Evolutionary conservation across 2,329 filamentous ascomycete genomes (phyloP).

Genomic region (Phaeosphaeria sp.): DNA sequence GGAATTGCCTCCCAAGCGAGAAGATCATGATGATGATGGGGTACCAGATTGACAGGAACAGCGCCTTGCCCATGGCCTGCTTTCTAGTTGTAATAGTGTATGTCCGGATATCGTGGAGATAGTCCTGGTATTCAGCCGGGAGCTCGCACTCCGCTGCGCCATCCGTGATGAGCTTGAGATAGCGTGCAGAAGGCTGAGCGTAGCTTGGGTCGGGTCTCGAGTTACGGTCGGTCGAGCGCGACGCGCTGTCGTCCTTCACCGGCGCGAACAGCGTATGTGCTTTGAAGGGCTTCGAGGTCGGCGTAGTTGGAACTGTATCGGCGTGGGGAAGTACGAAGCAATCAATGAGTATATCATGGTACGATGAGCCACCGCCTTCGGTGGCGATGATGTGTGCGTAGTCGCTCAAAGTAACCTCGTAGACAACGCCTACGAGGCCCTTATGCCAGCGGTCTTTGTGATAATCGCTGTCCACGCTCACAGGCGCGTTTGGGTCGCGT

Average conservation of each 20-base stretch:
- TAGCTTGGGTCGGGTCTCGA: slow-evolving; percentile 72
- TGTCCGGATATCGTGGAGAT: slow-evolving; percentile 71
- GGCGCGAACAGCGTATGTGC: slow-evolving; percentile 86
- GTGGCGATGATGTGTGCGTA: slow-evolving; percentile 87
- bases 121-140: slow-evolving; percentile 77
- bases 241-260: slow-evolving; percentile 21
- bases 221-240: slow-evolving; percentile 50
- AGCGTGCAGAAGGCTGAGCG: slow-evolving; percentile 83
- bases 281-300: slow-evolving; percentile 70
- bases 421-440: slow-evolving; percentile 89
- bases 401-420: slow-evolving; percentile 86
- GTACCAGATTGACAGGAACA: slow-evolving; percentile 68
- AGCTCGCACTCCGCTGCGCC: slow-evolving; percentile 83
- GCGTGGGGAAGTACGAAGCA: slow-evolving; percentile 73
- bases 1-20: slow-evolving; percentile 57
- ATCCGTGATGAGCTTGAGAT: slow-evolving; percentile 78
- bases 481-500: slow-evolving; percentile 50
- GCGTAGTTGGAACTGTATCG: slow-evolving; percentile 68
- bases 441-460: slow-evolving; percentile 74
- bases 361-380: slow-evolving; percentile 86
- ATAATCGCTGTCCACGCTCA: slow-evolving; percentile 41
- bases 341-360: slow-evolving; percentile 80
- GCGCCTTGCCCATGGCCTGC: slow-evolving; percentile 69
- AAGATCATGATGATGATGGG: slow-evolving; percentile 65
- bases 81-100: slow-evolving; percentile 72